phyloP scores from a whole-genome alignment of 257 asterid species.

The Ligustrum vulgare region DNA sequence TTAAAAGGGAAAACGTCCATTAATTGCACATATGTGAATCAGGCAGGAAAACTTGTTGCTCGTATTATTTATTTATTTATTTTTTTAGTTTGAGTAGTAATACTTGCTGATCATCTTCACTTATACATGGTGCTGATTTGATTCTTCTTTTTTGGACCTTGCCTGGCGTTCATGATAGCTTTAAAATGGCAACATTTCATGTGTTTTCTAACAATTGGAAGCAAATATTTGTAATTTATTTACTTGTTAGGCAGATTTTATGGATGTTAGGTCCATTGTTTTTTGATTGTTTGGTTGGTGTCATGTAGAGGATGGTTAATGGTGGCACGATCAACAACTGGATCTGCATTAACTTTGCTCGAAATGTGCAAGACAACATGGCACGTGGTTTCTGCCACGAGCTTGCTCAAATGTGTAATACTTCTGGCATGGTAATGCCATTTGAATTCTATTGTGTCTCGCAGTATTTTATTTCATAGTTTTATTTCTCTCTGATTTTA shows the following conservation, averaged over 20 bases:
- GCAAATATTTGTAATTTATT: too few relatives aligned
- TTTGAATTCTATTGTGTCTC: neutral
- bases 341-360: constrained; percentile 88
- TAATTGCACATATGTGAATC: neutral
- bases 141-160: neutral
- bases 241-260: neutral
- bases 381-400: constrained; percentile 74
- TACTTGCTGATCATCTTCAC: neutral
- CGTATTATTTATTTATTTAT: neutral
- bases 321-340: constrained; percentile 84
- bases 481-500: constrained; percentile 12
- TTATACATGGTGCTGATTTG: neutral
- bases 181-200: neutral
- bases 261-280: neutral
- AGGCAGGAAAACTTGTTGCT: neutral
- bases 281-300: neutral
- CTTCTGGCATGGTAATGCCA: constrained; percentile 86
- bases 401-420: constrained; percentile 87
- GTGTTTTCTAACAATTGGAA: neutral
- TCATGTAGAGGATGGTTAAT: constrained; percentile 85
- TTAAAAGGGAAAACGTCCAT: neutral
- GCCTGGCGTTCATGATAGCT: neutral
- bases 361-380: constrained; percentile 63
- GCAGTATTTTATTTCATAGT: neutral
- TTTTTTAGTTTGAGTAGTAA: neutral